A percentile compares a stretch with the other conserved stretches of the same genome.
Conservation (phyloP, 148 eudicot genomes). For the Fagopyrum esculentum region DNA sequence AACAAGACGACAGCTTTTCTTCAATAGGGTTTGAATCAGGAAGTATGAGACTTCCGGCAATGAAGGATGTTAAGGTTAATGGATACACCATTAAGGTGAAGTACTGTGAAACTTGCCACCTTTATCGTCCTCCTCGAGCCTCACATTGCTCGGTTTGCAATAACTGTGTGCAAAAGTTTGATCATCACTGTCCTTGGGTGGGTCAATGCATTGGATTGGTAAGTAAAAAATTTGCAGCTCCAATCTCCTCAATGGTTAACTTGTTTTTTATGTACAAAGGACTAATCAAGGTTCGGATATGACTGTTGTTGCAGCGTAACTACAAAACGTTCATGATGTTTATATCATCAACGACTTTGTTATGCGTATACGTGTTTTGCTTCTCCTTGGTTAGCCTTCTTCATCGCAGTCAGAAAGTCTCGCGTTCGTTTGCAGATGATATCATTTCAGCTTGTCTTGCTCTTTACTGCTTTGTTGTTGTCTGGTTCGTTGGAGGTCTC, state of each 20-base stretch:
- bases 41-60: slow-evolving; percentile 23
- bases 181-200: slow-evolving; percentile 99
- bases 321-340: slow-evolving; percentile 75
- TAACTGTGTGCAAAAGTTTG: slow-evolving; percentile 85
- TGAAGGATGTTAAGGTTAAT: slow-evolving; percentile 65
- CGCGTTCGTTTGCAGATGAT: slow-evolving; percentile 47
- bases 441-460: slow-evolving; percentile 47
- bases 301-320: slow-evolving; percentile 60
- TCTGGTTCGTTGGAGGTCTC: slow-evolving; percentile 94
- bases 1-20: not conserved
- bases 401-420: slow-evolving; percentile 26
- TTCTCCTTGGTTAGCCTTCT: slow-evolving; percentile 54
- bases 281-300: not conserved
- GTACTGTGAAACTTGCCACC: slow-evolving; percentile 79
- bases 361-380: slow-evolving; percentile 70
- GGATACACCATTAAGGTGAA: slow-evolving; percentile 74
- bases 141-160: slow-evolving; percentile 98
- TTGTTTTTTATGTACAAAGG: not conserved
- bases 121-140: slow-evolving; percentile 93
- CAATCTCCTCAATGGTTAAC: no score
- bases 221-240: slow-evolving; percentile 22
- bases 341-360: slow-evolving; percentile 56
- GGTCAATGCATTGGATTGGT: slow-evolving; percentile 96
- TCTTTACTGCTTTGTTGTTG: slow-evolving; percentile 66
- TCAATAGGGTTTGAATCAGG: not conserved